Evolutionary conservation across 495 filamentous ascomycete genomes (phyloP), one percentile per base, ranked within the genome.

Genomic region (Bathelium albidoporum): DNA sequence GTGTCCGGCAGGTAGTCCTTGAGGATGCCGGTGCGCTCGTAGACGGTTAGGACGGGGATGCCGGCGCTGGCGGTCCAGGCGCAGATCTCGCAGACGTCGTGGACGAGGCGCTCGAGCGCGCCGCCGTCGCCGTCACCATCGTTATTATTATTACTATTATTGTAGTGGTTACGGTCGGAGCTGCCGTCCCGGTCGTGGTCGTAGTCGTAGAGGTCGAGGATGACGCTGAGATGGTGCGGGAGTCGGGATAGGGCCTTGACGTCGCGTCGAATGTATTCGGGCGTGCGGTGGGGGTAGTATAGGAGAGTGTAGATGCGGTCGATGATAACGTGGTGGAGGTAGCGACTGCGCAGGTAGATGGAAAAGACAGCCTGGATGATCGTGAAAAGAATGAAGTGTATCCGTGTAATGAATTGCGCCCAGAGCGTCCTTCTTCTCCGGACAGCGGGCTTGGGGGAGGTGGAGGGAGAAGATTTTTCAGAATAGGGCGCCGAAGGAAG

Each of bases 261-360:
- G 78, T 98, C 94, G 64, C 87, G 83, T 67, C 84, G 82, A 66
- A 99, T 95, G 63, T 95, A 79, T 76, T 95, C 89, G 20, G 94
- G 94, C 1, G 91, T 93, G 52, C 89, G 86, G 74, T 97, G 92
- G 73, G 97, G 95, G 76, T 99, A 89, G 70, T 91, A 89, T 28
- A 91, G 79, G 64, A 97, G 79, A 12, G 90, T 86, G 66, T 91
- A 80, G 61, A 91, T 74, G 31, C 86, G 85, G 71, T 91, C 85
- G 55, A 84, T 75, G 39, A 94, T 78, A 28, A 84, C 84, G 74
- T 92, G 89, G 71, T 89, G 95, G 39, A 84, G 82, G 69, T 87
- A 85, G 39, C 92, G 83, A 53, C 91, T 74, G 34, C 90, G 89
- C 58, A 96, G 83, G 70, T 94, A 91, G 67, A 97, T 78, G 1